Percentiles rank a stretch among this genome's conserved stretches.
Conservation (phyloP, 1,284 basidiomycete genomes). For the Flammula alnicola region DNA sequence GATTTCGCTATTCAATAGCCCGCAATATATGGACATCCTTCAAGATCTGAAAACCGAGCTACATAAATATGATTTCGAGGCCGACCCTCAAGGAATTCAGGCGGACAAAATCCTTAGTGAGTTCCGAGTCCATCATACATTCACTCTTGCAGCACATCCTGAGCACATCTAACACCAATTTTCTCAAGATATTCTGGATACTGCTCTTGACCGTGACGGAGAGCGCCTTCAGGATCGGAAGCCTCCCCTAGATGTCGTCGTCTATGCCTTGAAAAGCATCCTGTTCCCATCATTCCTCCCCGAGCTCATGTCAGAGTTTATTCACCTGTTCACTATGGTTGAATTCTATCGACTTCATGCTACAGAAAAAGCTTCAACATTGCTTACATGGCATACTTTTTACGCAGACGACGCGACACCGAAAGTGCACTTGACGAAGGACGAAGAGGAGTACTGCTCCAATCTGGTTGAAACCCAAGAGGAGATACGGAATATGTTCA, state of each 20-base stretch:
- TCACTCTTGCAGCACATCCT: not conserved
- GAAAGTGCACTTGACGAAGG: conserved; percentile 17
- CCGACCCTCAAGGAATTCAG: conserved; percentile 6
- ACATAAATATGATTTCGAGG: conserved; percentile 6
- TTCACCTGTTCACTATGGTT: conserved; percentile 39
- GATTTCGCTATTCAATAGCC: not conserved
- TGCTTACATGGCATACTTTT: conserved; percentile 39
- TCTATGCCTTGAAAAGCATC: conserved; percentile 44
- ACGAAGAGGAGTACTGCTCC: conserved; percentile 26
- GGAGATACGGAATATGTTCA: conserved; percentile 37
- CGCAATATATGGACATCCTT: conserved; percentile 11
- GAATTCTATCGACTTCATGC: conserved; percentile 44
- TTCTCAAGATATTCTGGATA: conserved; percentile 12
- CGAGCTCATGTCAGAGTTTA: conserved; percentile 38
- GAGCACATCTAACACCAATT: not conserved
- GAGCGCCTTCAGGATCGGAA: conserved; percentile 25
- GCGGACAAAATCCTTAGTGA: conserved; percentile 15
- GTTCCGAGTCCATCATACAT: no score
- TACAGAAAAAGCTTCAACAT: conserved; percentile 32
- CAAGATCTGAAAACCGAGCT: conserved; percentile 8
- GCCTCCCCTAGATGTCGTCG: conserved; percentile 38
- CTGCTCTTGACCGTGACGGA: conserved; percentile 15
- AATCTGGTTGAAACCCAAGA: conserved; percentile 17
- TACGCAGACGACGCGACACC: conserved; percentile 27
- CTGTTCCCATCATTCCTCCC: conserved; percentile 38